Evolutionary conservation across 352 stramenopile genomes (phyloP).

Genomic region (Globisporangium cystogenes): DNA sequence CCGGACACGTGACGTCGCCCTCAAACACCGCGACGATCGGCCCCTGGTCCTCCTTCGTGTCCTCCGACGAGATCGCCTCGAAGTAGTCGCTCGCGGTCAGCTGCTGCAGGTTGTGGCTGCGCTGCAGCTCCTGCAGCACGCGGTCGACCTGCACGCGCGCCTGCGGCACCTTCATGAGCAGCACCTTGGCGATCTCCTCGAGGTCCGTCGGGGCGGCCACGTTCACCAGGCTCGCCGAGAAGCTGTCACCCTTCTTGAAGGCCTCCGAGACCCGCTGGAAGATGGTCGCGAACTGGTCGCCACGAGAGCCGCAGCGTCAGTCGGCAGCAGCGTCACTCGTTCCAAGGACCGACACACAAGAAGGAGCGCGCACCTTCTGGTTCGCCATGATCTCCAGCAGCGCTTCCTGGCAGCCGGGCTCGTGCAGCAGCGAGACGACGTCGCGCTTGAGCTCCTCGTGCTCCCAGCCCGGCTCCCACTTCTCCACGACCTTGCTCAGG

Average conservation of each 20-base stretch:
- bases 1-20: conserved; percentile 78
- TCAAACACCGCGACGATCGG: conserved; percentile 82
- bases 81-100: conserved; percentile 72
- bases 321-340: background rate
- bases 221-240: conserved; percentile 46
- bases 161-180: conserved; percentile 72
- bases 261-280: conserved; percentile 60
- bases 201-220: conserved; percentile 43
- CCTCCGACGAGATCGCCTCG: conserved; percentile 59
- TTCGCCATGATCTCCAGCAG: conserved; percentile 57
- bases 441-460: conserved; percentile 66
- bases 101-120: conserved; percentile 61
- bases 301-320: background rate
- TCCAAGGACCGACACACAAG: background rate
- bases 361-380: conserved; percentile 2
- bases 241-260: conserved; percentile 52
- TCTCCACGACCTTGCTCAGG: conserved; percentile 68
- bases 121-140: conserved; percentile 65
- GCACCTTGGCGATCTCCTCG: conserved; percentile 67
- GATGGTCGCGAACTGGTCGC: conserved; percentile 41
- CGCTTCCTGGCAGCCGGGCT: conserved; percentile 65
- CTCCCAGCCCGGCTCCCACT: conserved; percentile 54
- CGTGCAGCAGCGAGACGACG: conserved; percentile 64
- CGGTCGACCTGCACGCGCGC: conserved; percentile 67
- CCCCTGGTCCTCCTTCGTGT: conserved; percentile 63